phyloP scores from a whole-genome alignment of 2,329 filamentous ascomycete species.

The Fusarium pseudograminearum region DNA sequence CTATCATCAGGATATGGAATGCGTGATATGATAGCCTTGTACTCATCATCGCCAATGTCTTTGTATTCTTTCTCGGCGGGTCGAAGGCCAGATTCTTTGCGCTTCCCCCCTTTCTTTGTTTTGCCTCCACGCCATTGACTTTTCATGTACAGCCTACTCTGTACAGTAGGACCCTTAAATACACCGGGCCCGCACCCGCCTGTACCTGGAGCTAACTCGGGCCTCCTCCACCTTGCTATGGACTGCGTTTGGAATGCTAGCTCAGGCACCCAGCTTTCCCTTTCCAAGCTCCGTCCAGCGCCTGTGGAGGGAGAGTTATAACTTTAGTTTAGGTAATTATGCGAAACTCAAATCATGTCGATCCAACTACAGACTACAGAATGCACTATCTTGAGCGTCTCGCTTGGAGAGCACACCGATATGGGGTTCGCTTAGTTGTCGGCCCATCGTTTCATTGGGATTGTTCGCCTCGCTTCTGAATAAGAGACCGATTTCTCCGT shows the following conservation, averaged over 20 bases:
- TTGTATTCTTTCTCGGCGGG: not conserved
- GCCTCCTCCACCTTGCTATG: constrained; percentile 10
- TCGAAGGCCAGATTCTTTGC: constrained; percentile 3
- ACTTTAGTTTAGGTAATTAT: constrained; percentile 13
- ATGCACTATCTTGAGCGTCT: not conserved
- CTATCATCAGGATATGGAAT: constrained; percentile 13
- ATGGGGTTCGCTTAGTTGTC: not conserved
- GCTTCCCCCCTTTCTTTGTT: constrained; percentile 1
- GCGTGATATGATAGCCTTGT: not conserved
- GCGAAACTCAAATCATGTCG: constrained; percentile 4
- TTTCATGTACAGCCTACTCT: not conserved
- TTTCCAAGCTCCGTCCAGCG: not conserved
- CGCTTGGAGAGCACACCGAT: not conserved
- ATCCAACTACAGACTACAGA: not conserved
- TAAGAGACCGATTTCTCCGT: not conserved
- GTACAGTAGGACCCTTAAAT: constrained; percentile 21
- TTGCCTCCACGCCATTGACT: not conserved
- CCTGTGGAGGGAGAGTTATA: not conserved
- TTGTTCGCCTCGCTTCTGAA: not conserved
- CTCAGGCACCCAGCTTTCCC: constrained; percentile 27
- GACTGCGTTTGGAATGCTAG: constrained; percentile 22
- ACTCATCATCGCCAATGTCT: not conserved
- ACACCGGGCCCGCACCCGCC: constrained; percentile 14
- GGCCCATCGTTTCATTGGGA: not conserved
- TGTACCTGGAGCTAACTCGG: constrained; percentile 33